A percentile compares a stretch with the other conserved stretches of the same genome.
These are phyloP conservation scores for Gossypium ekmanianum DNA, from an alignment of 345 rosid genomes.

Conservation along the genomic window DNA sequence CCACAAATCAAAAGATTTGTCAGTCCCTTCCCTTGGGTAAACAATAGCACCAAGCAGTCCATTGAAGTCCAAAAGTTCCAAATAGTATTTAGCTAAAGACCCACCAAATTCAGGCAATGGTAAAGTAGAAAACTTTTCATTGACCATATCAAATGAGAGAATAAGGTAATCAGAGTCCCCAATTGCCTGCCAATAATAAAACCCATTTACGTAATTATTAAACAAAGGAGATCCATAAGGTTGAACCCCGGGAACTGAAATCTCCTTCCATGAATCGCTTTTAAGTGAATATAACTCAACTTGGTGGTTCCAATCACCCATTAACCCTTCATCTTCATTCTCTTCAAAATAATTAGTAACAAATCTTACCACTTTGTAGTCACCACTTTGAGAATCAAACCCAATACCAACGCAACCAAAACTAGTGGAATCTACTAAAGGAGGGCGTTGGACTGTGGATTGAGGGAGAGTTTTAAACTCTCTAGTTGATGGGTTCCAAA, in stretches of 20 bases:
- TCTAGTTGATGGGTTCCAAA: not conserved
- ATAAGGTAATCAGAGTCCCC: not conserved
- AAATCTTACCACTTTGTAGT: not conserved
- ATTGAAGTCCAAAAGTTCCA: not conserved
- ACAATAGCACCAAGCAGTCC: not conserved
- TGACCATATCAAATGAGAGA: not conserved
- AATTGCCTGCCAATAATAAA: constrained; percentile 3
- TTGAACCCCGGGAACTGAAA: not conserved
- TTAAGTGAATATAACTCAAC: constrained; percentile 3
- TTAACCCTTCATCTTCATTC: not conserved
- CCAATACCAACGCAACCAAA: not conserved
- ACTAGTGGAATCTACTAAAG: not conserved
- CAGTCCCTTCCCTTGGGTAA: not conserved
- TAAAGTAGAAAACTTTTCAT: not conserved
- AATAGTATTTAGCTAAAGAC: not conserved
- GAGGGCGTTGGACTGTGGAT: constrained; percentile 6
- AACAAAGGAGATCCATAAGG: not conserved
- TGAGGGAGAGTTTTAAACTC: not conserved
- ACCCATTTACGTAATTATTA: not conserved
- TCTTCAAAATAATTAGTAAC: not conserved
- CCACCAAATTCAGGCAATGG: not conserved
- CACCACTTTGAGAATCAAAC: not conserved
- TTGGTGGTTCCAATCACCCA: not conserved
- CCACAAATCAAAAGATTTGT: not conserved
- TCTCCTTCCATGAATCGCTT: not conserved